A percentile compares a stretch with the other conserved stretches of the same genome.
phyloP scores from a whole-genome alignment of 1,139 yeast genomes.

The Pichiaceae sp. region DNA sequence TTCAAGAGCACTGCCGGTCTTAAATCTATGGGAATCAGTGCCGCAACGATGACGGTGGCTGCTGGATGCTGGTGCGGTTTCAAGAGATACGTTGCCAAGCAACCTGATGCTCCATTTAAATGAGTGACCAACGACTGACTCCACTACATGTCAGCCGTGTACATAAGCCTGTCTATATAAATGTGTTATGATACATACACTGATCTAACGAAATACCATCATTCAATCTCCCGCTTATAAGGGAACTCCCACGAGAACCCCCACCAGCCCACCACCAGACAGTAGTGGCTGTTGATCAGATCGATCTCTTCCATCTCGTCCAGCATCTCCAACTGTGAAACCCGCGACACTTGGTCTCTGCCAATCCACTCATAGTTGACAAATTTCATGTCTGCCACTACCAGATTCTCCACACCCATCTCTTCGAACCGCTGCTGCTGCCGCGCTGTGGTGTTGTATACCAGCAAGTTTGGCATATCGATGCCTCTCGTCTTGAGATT shows the following conservation, averaged over 20 bases:
- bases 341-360: slow-evolving; percentile 38
- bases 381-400: slow-evolving; percentile 40
- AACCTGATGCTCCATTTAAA: no score
- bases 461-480: slow-evolving; percentile 53
- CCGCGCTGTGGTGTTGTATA: slow-evolving; percentile 37
- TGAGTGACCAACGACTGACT: no score
- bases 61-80: slow-evolving; percentile 92
- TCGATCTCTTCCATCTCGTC: slow-evolving; percentile 87
- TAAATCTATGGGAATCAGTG: slow-evolving; percentile 81
- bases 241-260: slow-evolving; percentile 8
- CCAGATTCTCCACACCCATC: slow-evolving; percentile 1
- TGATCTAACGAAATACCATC: neutral
- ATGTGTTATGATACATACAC: neutral
- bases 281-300: slow-evolving; percentile 70
- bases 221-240: slow-evolving; percentile 5
- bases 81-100: slow-evolving; percentile 35
- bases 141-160: neutral
- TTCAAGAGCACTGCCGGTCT: slow-evolving; percentile 82
- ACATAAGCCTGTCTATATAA: neutral
- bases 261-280: slow-evolving; percentile 33
- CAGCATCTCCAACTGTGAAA: slow-evolving; percentile 61
- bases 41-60: slow-evolving; percentile 79
- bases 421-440: slow-evolving; percentile 34
- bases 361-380: slow-evolving; percentile 53
- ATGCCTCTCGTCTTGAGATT: slow-evolving; percentile 68